Base-by-base conservation (phyloP, 2,329 filamentous ascomycete species). In the Fusarium torulosum region DNA sequence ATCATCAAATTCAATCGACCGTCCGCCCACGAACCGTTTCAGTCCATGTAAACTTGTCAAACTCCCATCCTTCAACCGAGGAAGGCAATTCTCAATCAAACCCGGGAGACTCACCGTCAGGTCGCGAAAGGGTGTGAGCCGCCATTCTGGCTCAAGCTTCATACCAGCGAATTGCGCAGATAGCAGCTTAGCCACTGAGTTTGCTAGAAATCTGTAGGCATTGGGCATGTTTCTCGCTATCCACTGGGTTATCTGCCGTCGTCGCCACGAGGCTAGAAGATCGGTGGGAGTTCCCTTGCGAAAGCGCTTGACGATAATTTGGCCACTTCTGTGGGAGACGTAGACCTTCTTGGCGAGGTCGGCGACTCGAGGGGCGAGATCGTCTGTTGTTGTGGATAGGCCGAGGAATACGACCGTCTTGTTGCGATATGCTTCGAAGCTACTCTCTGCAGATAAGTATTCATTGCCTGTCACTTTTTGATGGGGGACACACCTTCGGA, bases 1-100 rank as follows among this genome's bases (percentile, higher is more conserved):
- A 2, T 67, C 63, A 1, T 67, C 63, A 29, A 66, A 67, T 7
- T 66, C 63, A 13, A 66, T 63, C 2, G 63, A 66, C 2, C 42
- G 38, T 4, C 51, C 63, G 1, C 63, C 63, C 9, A 44, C 1
- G 9, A 66, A 66, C 0, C 47, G 13, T 5, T 59, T 67, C 0
- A 66, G 53, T 0, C 63, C 63, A 0, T 66, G 35, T 19, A 66
- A 11, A 17, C 63, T 66, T 4, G 63, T 63, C 20, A 66, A 57
- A 7, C 38, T 53, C 0, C 63, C 58, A 2, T 67, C 63, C 2
- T 53, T 31, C 2, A 66, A 6, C 3, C 45, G 63, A 17, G 63
- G 63, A 7, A 66, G 20, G 6, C 50, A 27, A 7, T 67, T 11
- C 7, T 67, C 63, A 2, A 66, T 67, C 1, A 63, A 4, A 2